These are phyloP conservation scores for Annulohypoxylon bovei DNA, from an alignment of 495 filamentous ascomycete genomes.

Conservation along the genomic window DNA sequence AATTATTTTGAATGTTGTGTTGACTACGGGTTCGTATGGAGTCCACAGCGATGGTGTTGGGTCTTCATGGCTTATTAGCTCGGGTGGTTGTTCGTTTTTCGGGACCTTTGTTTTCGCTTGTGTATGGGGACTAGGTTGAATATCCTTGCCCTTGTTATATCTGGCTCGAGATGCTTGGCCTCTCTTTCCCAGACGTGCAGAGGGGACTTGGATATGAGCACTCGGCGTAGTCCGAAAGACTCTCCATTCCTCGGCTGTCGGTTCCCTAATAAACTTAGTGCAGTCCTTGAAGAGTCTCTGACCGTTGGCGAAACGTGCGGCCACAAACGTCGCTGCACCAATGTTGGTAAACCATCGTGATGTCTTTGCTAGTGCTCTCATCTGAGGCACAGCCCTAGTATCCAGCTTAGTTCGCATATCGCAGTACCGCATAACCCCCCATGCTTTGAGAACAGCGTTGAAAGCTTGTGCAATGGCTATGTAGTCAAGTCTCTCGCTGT, in stretches of 20 bases:
- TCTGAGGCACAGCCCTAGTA: slow-evolving; percentile 67
- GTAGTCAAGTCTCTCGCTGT: slow-evolving; percentile 62
- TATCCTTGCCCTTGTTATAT: slow-evolving; percentile 44
- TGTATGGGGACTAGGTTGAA: slow-evolving; percentile 37
- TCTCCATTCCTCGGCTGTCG: slow-evolving; percentile 70
- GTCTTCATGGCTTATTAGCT: slow-evolving; percentile 7
- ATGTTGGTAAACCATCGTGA: slow-evolving; percentile 74
- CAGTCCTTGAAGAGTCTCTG: slow-evolving; percentile 67
- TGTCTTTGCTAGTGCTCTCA: slow-evolving; percentile 72
- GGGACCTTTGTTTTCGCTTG: slow-evolving; percentile 17
- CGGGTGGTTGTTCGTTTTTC: not conserved
- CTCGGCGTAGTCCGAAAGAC: slow-evolving; percentile 55
- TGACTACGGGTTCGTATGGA: slow-evolving; percentile 56
- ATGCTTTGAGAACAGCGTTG: slow-evolving; percentile 60
- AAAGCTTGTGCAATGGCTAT: slow-evolving; percentile 57
- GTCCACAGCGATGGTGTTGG: slow-evolving; percentile 46
- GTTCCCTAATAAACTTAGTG: slow-evolving; percentile 79
- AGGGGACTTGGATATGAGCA: slow-evolving; percentile 43
- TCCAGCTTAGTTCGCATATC: slow-evolving; percentile 73
- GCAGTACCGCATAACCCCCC: slow-evolving; percentile 57
- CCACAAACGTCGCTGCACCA: slow-evolving; percentile 75
- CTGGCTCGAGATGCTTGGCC: slow-evolving; percentile 46
- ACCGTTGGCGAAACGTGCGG: slow-evolving; percentile 60
- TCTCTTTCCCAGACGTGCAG: slow-evolving; percentile 44
- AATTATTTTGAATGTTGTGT: slow-evolving; percentile 56